phyloP scores from a whole-genome alignment of 129 eudicot species.

The Deinandra increscens region DNA sequence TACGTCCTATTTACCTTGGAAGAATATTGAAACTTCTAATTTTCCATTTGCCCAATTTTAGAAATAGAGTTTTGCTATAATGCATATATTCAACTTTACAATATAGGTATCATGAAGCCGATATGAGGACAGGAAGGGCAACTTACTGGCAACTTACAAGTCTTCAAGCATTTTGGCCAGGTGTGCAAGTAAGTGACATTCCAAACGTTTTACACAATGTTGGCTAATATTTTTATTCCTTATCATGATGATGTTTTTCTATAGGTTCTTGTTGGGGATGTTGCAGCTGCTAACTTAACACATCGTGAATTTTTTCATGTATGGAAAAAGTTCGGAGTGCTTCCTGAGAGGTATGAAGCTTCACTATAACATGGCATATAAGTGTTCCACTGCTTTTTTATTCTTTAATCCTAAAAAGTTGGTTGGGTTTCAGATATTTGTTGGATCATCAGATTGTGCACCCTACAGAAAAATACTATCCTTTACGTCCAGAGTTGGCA shows the following conservation, averaged over 20 bases:
- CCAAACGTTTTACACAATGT: background rate
- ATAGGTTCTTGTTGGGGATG: slow-evolving; percentile 96
- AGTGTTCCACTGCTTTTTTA: slow-evolving; percentile 1
- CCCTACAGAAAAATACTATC: slow-evolving; percentile 96
- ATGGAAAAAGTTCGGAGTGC: slow-evolving; percentile 87
- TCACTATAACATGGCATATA: background rate
- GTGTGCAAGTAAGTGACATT: slow-evolving; percentile 55
- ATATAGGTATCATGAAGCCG: slow-evolving; percentile 97
- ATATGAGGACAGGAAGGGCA: slow-evolving; percentile 95
- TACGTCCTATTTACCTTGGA: background rate
- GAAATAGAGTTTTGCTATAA: background rate
- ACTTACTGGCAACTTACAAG: slow-evolving; percentile 97
- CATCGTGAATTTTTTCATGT: slow-evolving; percentile 89
- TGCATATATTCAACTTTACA: background rate
- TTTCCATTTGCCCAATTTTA: background rate
- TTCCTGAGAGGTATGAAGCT: slow-evolving; percentile 81
- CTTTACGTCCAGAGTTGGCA: slow-evolving; percentile 93
- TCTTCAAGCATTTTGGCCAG: slow-evolving; percentile 99
- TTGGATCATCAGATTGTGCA: slow-evolving; percentile 90
- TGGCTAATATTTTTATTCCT: background rate
- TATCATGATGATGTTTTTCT: slow-evolving; percentile 19
- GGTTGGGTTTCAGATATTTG: slow-evolving; percentile 52
- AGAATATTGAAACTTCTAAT: background rate
- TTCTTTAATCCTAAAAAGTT: background rate
- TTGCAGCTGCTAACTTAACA: slow-evolving; percentile 88